Conservation (phyloP, 768 basidiomycete genomes). For the Xerocomus potaroensis region DNA sequence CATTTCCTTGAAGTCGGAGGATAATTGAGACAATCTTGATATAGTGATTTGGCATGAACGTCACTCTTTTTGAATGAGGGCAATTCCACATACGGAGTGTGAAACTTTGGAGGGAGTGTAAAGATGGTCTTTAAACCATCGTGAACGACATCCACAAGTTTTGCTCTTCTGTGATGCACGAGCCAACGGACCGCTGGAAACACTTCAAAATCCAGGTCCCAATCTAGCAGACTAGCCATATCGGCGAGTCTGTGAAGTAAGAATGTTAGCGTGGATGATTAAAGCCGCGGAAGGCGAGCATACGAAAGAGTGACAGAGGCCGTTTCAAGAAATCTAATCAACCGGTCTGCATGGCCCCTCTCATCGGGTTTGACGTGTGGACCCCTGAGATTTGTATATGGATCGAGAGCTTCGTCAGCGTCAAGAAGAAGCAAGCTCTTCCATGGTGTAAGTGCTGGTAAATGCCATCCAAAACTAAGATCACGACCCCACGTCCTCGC, state of each 20-base stretch:
- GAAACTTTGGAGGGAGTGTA: constrained; percentile 62
- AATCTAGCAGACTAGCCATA: constrained; percentile 75
- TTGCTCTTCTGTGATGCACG: constrained; percentile 85
- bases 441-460: constrained; percentile 82
- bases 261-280: neutral
- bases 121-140: constrained; percentile 78
- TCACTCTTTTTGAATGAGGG: neutral
- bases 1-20: constrained; percentile 53
- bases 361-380: constrained; percentile 63
- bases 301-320: constrained; percentile 75
- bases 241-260: constrained; percentile 56
- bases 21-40: constrained; percentile 37
- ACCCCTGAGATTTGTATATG: constrained; percentile 55
- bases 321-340: constrained; percentile 71
- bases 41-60: neutral
- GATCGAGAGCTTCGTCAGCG: constrained; percentile 50
- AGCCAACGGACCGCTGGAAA: constrained; percentile 92
- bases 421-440: constrained; percentile 83
- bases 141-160: constrained; percentile 84
- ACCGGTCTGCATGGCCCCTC: constrained; percentile 59
- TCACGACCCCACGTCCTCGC: constrained; percentile 61
- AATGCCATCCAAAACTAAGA: constrained; percentile 65
- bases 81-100: constrained; percentile 48
- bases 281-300: constrained; percentile 26
- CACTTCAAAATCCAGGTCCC: constrained; percentile 78